A percentile compares a stretch with the other conserved stretches of the same genome.
These are phyloP conservation scores for Aphanomyces astaci DNA, from an alignment of 352 stramenopile genomes.

Conservation along the genomic window DNA sequence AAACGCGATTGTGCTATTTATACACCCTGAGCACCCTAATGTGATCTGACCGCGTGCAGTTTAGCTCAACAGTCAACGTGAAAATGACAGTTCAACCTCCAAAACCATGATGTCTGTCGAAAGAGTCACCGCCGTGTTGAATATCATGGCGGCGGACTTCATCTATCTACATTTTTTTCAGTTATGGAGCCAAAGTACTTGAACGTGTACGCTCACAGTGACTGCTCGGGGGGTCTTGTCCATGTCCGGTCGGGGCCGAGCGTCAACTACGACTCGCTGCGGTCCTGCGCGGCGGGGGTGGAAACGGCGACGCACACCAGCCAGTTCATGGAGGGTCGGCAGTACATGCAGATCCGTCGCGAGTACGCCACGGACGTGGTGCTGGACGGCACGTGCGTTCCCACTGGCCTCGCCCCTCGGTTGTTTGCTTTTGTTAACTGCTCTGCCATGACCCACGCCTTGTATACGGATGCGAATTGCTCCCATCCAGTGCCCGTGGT, in stretches of 20 bases:
- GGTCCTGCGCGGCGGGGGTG: neutral
- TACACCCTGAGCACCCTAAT: too few species aligned
- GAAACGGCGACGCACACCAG: neutral
- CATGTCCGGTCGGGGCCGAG: neutral
- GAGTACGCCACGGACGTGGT: neutral
- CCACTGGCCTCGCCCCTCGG: neutral
- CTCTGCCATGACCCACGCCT: neutral
- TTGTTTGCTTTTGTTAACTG: neutral
- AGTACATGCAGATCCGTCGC: neutral
- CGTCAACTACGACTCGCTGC: neutral
- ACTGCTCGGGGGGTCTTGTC: neutral
- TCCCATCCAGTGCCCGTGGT: neutral
- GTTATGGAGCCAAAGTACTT: neutral
- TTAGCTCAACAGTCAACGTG: too few species aligned
- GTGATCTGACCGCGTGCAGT: too few species aligned
- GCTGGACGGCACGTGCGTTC: neutral
- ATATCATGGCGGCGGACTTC: too few species aligned
- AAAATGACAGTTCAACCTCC: too few species aligned
- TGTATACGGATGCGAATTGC: neutral
- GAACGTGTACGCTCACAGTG: neutral
- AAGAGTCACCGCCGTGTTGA: too few species aligned
- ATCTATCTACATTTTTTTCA: too few species aligned
- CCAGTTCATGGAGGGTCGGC: neutral
- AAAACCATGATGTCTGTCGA: too few species aligned
- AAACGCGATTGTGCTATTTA: too few species aligned